Evolutionary conservation across 2,329 filamentous ascomycete species (phyloP), one percentile per base, ranked within the genome.

Genomic region (Hymenoscyphus albidus): DNA sequence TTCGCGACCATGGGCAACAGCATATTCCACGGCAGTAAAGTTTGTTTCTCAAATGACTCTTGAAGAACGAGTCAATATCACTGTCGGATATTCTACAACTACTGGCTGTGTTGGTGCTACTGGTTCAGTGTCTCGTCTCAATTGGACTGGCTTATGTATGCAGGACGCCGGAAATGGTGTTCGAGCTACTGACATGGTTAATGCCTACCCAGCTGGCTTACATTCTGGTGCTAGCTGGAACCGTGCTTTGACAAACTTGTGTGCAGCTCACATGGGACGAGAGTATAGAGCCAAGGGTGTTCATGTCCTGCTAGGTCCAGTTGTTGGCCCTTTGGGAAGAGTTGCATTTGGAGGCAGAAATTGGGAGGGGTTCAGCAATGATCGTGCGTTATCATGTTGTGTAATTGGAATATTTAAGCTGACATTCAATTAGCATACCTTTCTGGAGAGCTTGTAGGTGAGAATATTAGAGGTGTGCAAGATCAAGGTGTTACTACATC

Each of bases 1-100:
- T 22, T 22, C 51, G 6, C 12, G 16, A 31, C 18, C 9, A 13
- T 55, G 51, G 51, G 18, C 16, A 10, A 16, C 12, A 31, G 51
- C 51, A 31, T 18, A 55, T 18, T 18, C 51, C 51, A 91, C 89
- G 71, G 90, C 90, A 1, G 81, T 85, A 62, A 76, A 80, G 2
- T 74, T 93, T n/a, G 89, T 93, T 16, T 83, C 85, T 61, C 83
- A 85, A 61, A 90, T 93, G 88, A 92, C 89, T 0, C 76, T 93
- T 62, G 89, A 89, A 1, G 90, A 93, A 74, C 93, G 93, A 78
- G 87, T 88, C 31, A 67, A 67, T 55, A 42, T 67, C 14, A 67
- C 63, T 6, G 56, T 55, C 22, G 60, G 66, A 32, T 61, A 58
- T 18, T 12, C 56, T 86, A 87, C 40, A 65, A 13, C 42, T 18